Evolutionary conservation across 805 yeast species (phyloP).

Genomic region (Nakazawaea siamensis): DNA sequence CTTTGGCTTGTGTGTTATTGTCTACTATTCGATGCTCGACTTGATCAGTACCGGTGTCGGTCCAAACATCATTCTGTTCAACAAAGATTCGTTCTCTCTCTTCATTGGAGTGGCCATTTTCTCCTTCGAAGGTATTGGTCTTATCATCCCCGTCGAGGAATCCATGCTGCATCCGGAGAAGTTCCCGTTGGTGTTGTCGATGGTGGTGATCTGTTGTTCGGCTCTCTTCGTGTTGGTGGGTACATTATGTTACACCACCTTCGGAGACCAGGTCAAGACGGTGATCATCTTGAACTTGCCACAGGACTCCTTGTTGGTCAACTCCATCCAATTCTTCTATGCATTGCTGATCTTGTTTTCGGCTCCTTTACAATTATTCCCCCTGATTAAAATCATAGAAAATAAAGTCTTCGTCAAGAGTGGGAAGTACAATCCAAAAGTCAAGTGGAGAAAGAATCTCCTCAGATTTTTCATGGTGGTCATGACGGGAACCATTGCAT

Average conservation of each 20-base stretch:
- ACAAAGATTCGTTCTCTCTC: constrained; percentile 52
- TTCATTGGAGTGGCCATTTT: constrained; percentile 81
- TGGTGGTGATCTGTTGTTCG: constrained; percentile 58
- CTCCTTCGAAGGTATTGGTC: constrained; percentile 84
- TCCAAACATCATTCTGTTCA: constrained; percentile 44
- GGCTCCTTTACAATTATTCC: constrained; percentile 75
- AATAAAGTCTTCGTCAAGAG: constrained; percentile 45
- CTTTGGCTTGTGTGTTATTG: constrained; percentile 55
- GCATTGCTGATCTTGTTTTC: constrained; percentile 69
- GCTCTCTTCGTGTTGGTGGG: constrained; percentile 57
- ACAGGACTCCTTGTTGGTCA: constrained; percentile 52
- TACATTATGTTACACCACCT: constrained; percentile 60
- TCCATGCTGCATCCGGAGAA: constrained; percentile 72
- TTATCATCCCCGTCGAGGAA: constrained; percentile 75
- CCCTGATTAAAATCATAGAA: constrained; percentile 70
- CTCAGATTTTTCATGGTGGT: constrained; percentile 48
- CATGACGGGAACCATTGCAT: constrained; percentile 49
- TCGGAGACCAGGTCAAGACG: constrained; percentile 55
- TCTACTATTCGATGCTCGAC: constrained; percentile 44
- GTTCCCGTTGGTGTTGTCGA: constrained; percentile 55
- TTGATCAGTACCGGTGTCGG: constrained; percentile 38
- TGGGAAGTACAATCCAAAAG: constrained; percentile 44
- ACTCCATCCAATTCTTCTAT: constrained; percentile 60
- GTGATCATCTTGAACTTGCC: constrained; percentile 70
- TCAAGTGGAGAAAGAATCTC: constrained; percentile 63